Evolutionary conservation across 2,329 filamentous ascomycete species (phyloP), one percentile per base, ranked within the genome.

Genomic region (Orbilia ellipsospora): DNA sequence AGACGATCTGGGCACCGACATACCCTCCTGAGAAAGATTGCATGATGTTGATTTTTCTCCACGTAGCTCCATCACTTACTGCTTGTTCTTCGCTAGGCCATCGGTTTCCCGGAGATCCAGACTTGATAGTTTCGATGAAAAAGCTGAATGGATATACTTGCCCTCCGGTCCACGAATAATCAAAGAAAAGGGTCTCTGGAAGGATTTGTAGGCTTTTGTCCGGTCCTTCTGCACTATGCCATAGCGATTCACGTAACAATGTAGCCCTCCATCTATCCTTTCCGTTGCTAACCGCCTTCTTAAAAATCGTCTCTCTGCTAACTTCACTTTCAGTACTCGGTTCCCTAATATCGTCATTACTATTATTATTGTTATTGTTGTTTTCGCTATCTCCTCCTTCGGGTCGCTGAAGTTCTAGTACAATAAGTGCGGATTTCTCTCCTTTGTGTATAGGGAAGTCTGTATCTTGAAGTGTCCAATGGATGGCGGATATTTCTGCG

Each of bases 91-190:
- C 23, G 42, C 26, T 13, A 28, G 20, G 3, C 42, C n/a, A 52
- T 28, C 6, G n/a, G 23, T 64, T 45, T 15, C n/a, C 31, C 12
- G 15, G 20, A 44, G 31, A 36, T n/a, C 15, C 13, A 7, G 44
- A 12, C 13, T 50, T 5, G 0, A 67, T 13, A 1, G 16, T 4
- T 13, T 59, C 18, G 10, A 67, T 3, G 36, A 57, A 67, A 15
- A n/a, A 5, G 4, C 40, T 4, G 12, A 67, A 67, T 3, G 55
- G 54, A 44, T 67, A 67, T 60, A 20, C 40, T 31, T 67, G 55
- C 1, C 64, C 64, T 12, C 64, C 64, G 18, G 36, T 54, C 64
- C 64, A 67, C 4, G 63, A 57, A 57, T 50, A 40, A 4, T 67
- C 55, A 4, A 67, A 60, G 8, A 23, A 31, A 18, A 36, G 8